Evolutionary conservation across 129 eudicot genomes (phyloP).

Genomic region (Ambrosia artemisiifolia): DNA sequence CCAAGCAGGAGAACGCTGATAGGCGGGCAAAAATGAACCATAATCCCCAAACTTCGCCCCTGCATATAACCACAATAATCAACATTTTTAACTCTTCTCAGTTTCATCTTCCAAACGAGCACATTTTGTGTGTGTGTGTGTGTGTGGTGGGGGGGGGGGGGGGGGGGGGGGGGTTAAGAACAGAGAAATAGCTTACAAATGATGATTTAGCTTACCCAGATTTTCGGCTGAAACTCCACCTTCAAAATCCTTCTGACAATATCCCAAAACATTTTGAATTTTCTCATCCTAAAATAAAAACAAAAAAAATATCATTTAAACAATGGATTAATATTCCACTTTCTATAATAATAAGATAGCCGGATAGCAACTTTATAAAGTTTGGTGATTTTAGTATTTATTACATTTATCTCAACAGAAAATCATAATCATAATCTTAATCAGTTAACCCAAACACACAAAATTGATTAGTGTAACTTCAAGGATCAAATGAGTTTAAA

Average conservation of each 20-base stretch:
- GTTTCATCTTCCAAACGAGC: not conserved
- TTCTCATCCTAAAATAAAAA: constrained; percentile 68
- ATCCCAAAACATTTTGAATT: constrained; percentile 77
- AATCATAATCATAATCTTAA: not conserved
- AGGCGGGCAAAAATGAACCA: constrained; percentile 88
- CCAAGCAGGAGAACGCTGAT: constrained; percentile 75
- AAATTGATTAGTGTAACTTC: not conserved
- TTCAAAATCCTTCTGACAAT: constrained; percentile 92
- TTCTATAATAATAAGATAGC: not conserved
- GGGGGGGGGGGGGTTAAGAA: not conserved
- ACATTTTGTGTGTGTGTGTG: not conserved
- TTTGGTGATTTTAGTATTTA: not conserved
- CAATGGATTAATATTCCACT: not conserved
- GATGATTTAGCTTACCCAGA: constrained; percentile 61
- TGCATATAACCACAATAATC: constrained; percentile 36
- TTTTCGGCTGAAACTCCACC: constrained; percentile 88
- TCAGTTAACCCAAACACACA: not conserved
- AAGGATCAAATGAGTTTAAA: not conserved
- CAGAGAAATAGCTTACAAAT: not conserved
- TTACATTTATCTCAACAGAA: not conserved
- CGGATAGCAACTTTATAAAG: not conserved
- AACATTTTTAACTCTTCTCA: constrained; percentile 6
- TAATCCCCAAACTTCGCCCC: constrained; percentile 89
- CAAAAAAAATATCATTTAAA: not conserved
- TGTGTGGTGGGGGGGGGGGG: not conserved